phyloP scores from a whole-genome alignment of 1,139 yeast species.

The Magnusiomyces sp. region DNA sequence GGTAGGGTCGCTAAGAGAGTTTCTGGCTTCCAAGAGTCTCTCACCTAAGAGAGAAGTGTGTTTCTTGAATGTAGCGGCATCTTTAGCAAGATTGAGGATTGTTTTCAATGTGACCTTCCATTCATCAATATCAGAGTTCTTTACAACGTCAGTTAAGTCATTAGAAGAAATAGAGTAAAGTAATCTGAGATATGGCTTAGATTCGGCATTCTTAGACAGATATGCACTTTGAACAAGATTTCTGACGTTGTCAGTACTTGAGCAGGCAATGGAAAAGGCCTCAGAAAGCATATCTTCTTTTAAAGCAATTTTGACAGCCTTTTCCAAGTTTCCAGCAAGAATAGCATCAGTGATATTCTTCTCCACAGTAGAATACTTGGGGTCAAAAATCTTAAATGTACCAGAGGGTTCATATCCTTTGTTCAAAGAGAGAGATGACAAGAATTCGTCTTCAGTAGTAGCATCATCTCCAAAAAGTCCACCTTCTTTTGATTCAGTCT shows the following conservation, averaged over 20 bases:
- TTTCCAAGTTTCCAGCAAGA: constrained; percentile 52
- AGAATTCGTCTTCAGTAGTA: constrained; percentile 30
- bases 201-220: constrained; percentile 48
- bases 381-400: constrained; percentile 35
- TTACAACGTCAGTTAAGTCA: constrained; percentile 63
- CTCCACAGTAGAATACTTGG: constrained; percentile 36
- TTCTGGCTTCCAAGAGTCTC: constrained; percentile 42
- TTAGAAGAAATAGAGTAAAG: constrained; percentile 55
- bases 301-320: constrained; percentile 64
- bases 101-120: constrained; percentile 82
- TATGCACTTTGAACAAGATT: constrained; percentile 64
- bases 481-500: constrained; percentile 20
- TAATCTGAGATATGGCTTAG: constrained; percentile 61
- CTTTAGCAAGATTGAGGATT: constrained; percentile 49
- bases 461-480: constrained; percentile 17
- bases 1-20: constrained; percentile 16
- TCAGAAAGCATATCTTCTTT: constrained; percentile 58
- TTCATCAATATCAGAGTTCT: constrained; percentile 63
- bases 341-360: constrained; percentile 48
- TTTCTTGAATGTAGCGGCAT: constrained; percentile 39
- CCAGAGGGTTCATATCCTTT: constrained; percentile 35
- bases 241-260: constrained; percentile 50
- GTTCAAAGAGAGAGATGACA: constrained; percentile 20
- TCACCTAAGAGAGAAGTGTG: constrained; percentile 69
- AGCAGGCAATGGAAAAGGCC: constrained; percentile 74